Evolutionary conservation across 306 rosid species (phyloP).

Genomic region (Begonia fuchsioides): DNA sequence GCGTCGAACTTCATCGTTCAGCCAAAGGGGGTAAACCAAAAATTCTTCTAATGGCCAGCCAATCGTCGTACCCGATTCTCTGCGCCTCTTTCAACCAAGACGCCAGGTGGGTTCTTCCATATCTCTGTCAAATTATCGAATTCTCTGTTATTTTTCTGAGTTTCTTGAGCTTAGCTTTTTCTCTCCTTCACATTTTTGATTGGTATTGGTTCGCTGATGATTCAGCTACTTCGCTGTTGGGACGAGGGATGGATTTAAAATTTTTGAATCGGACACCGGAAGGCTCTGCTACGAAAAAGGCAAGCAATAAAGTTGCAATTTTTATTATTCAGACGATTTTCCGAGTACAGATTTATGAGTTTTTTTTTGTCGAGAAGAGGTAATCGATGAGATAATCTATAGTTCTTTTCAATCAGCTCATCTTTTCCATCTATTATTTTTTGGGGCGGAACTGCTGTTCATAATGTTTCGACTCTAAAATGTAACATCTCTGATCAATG

Average conservation of each 20-base stretch:
- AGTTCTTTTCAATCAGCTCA: not conserved
- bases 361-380: too few species aligned
- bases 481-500: too few species aligned
- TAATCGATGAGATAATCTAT: not conserved
- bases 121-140: not conserved
- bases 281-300: conserved; percentile 68
- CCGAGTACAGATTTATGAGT: too few species aligned
- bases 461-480: not conserved
- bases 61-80: conserved; percentile 43
- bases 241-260: conserved; percentile 66
- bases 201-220: conserved; percentile 3
- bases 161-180: not conserved
- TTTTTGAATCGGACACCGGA: conserved; percentile 64
- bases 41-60: conserved; percentile 31
- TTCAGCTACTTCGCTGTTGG: conserved; percentile 76
- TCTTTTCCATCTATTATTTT: not conserved
- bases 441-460: not conserved
- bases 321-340: too few species aligned
- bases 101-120: conserved; percentile 25
- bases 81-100: conserved; percentile 97
- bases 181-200: not conserved
- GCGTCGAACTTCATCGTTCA: not conserved
- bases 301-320: conserved; percentile 6
- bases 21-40: not conserved
- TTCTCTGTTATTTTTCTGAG: not conserved